Evolutionary conservation across 768 basidiomycete species (phyloP), one percentile per base, ranked within the genome.

Genomic region (Lyophyllum semitale): DNA sequence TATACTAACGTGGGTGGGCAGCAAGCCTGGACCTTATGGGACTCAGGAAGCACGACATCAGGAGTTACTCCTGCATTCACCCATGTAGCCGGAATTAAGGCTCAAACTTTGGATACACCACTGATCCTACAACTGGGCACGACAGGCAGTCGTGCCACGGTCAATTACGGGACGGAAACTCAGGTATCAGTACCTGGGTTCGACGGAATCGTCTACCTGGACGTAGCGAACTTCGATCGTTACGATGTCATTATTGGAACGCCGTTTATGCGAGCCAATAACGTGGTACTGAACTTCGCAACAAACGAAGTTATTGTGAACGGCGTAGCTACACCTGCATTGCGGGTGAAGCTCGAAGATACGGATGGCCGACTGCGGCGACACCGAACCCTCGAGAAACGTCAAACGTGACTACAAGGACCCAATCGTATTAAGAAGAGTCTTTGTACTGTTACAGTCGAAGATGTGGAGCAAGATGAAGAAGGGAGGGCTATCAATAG

Each of bases 211-310:
- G 32, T 50, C 26, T 73, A 74, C 32, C 55, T 74, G 1, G 69
- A 76, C 48, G 54, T 77, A 3, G 65, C 61, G 0, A 77, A 77
- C 32, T 59, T 77, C 15, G 70, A 75, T 47, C 58, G 55, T 2
- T 77, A 75, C 47, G 68, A 76, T 20, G 56, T 66, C 27, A 66
- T 77, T 0, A 59, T 77, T 4, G 72, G 75, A 0, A 71, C 65
- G 3, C 69, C 69, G 1, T 77, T 72, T 45, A 68, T 74, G 61
- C 42, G 51, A 0, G 45, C 51, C 15, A 58, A 71, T 45, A 50
- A 54, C 4, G 66, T 68, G 0, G 13, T 57, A 0, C 52, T 73
- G 2, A 65, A 72, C 44, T 70, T 74, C 32, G 53, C 48, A 0
- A 45, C 33, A 0, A 55, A 63, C 12, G 18, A 42, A 4, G 48